Evolutionary conservation across 345 rosid genomes (phyloP).

Genomic region (Schrenkiella parvula): DNA sequence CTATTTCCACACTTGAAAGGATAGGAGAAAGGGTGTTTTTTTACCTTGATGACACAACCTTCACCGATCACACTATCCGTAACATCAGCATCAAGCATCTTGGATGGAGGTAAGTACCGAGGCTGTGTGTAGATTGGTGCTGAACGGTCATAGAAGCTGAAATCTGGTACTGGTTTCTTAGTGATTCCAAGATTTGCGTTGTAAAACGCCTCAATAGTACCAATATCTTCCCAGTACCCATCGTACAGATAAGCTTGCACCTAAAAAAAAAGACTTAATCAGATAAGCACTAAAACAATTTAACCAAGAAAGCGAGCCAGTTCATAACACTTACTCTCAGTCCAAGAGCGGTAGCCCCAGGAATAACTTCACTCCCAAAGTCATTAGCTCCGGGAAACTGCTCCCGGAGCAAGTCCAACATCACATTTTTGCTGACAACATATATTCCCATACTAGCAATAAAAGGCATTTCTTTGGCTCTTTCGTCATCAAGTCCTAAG

Average conservation of each 20-base stretch:
- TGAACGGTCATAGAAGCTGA: constrained; percentile 96
- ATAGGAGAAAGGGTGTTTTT: background rate
- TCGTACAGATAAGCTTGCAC: constrained; percentile 96
- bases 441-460: constrained; percentile 99
- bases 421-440: constrained; percentile 86
- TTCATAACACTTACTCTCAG: constrained; percentile 54
- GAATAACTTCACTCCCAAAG: constrained; percentile 98
- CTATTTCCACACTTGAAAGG: background rate
- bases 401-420: constrained; percentile 79
- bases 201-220: constrained; percentile 95
- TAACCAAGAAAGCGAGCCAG: background rate
- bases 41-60: constrained; percentile 95
- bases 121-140: constrained; percentile 98
- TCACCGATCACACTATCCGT: constrained; percentile 96
- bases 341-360: constrained; percentile 92
- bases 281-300: background rate
- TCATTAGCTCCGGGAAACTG: constrained; percentile 98
- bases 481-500: constrained; percentile 79
- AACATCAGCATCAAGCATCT: constrained; percentile 99
- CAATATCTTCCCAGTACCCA: constrained; percentile 98
- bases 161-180: constrained; percentile 95
- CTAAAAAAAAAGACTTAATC: constrained; percentile 29
- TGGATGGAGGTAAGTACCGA: constrained; percentile 90
- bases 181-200: constrained; percentile 96
- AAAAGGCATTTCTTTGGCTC: constrained; percentile 92